Base-by-base conservation (phyloP, 2,329 filamentous ascomycete genomes). In the Polychaeton citri region DNA sequence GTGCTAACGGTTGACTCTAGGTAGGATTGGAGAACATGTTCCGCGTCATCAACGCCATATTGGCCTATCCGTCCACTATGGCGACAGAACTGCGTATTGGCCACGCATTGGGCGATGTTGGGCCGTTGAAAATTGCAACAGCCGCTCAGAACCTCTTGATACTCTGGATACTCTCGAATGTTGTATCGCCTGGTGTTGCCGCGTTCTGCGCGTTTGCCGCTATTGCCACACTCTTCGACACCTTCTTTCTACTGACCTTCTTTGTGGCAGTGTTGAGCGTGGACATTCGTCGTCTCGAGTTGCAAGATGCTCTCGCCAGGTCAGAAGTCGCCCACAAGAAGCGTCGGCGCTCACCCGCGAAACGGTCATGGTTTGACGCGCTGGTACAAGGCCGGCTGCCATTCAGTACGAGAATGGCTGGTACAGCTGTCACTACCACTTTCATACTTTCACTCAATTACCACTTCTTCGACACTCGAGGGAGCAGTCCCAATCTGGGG, bases 241-340 rank as follows among this genome's bases (percentile, higher is more conserved):
- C 81, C 42, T 76, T 86, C 49, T 86, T 81, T 49, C 66, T 86
- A 16, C 70, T 83, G 6, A 87, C 81, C 0, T 87, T 86, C 59
- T 87, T 88, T 50, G 65, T 86, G 3, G 75, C 81, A 1, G 80
- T 88, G 9, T 63, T 88, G 17, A 86, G 80, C 49, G 76, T 88
- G 30, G 82, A 88, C 53, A 80, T 88, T 7, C 72, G 77, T 16
- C 70, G 82, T 45, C 74, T 80, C 38, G 82, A 88, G 59, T 68
- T 88, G 0, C 75, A 76, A 45, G 81, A 88, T 51, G 77, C 79
- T 2, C 61, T 87, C 7, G 74, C 63, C 24, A 53, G 62, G 21
- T 51, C 58, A 30, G 62, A 59, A 36, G 62, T 67, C 26, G 61
- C 62, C 10, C 58, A 52, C 31, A 50, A 50, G 17, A 43, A 42